Percentiles rank a stretch among this genome's conserved stretches.
phyloP scores from a whole-genome alignment of 2,329 filamentous ascomycete genomes.

The Bertia moriformis region DNA sequence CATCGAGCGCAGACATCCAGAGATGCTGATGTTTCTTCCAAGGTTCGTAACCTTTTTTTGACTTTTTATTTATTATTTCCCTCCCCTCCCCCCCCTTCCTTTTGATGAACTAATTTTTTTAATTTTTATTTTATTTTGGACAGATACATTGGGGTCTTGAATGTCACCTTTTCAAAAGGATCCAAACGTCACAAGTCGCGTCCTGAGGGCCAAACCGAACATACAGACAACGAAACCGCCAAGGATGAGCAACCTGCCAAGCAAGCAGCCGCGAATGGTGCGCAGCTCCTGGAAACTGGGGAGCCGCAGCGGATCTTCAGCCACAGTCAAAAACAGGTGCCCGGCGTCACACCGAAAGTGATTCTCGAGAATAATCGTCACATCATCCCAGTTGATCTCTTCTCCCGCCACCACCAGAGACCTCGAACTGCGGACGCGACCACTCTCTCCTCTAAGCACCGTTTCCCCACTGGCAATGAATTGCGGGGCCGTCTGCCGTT shows the following conservation, averaged over 20 bases:
- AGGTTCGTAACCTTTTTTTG: conserved; percentile 47
- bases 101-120: conserved; percentile 4
- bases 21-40: conserved; percentile 79
- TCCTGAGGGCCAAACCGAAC: conserved; percentile 15
- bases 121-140: too few relatives aligned
- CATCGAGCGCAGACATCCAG: conserved; percentile 78
- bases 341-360: conserved; percentile 34
- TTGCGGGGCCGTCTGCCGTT: neutral
- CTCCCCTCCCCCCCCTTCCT: conserved; percentile 10
- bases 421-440: neutral
- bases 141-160: conserved; percentile 52
- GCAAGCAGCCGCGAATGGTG: neutral
- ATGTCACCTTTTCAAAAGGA: conserved; percentile 56
- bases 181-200: conserved; percentile 27
- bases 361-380: conserved; percentile 59
- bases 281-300: conserved; percentile 7
- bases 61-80: conserved; percentile 6
- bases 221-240: neutral
- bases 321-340: conserved; percentile 6
- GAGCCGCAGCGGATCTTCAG: conserved; percentile 1
- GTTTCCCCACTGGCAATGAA: neutral
- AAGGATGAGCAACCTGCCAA: neutral
- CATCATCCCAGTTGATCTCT: conserved; percentile 51
- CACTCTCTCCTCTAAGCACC: neutral
- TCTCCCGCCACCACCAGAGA: conserved; percentile 20